Conservation (phyloP, 306 rosid species). For the Rubus parviflorus region DNA sequence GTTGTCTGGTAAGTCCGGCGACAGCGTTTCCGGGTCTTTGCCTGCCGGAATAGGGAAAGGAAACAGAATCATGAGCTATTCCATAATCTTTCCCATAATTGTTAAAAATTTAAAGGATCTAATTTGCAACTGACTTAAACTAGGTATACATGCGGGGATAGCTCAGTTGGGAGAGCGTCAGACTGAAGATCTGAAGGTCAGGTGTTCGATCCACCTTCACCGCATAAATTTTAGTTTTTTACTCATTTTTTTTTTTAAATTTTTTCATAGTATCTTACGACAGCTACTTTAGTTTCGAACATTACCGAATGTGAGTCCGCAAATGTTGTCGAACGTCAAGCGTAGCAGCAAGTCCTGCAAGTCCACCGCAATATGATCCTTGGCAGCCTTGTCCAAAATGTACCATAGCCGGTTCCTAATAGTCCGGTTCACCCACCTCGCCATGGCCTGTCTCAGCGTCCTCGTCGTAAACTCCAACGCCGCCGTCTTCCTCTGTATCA, state of each 20-base stretch:
- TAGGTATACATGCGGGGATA: neutral
- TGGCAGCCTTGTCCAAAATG: slow-evolving; percentile 66
- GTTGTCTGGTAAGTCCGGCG: slow-evolving; percentile 55
- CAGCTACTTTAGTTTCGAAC: too few species aligned
- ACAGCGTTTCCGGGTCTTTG: slow-evolving; percentile 78
- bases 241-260: neutral
- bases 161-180: slow-evolving; percentile 14
- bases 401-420: slow-evolving; percentile 76
- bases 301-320: slow-evolving; percentile 90
- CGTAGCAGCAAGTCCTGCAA: slow-evolving; percentile 81
- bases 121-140: too few species aligned
- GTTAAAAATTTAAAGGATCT: too few species aligned
- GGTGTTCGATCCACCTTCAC: slow-evolving; percentile 17
- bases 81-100: too few species aligned
- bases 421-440: slow-evolving; percentile 90
- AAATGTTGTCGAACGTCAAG: slow-evolving; percentile 84
- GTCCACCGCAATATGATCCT: slow-evolving; percentile 53
- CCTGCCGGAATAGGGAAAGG: slow-evolving; percentile 14
- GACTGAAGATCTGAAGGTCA: slow-evolving; percentile 16
- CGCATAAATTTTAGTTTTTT: neutral
- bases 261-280: neutral
- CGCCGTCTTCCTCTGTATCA: slow-evolving; percentile 91
- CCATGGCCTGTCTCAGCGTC: slow-evolving; percentile 88
- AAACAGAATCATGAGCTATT: too few species aligned
- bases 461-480: slow-evolving; percentile 90